Evolutionary conservation across 169 alveolate genomes (phyloP).

Genomic region (Perkinsus olseni): DNA sequence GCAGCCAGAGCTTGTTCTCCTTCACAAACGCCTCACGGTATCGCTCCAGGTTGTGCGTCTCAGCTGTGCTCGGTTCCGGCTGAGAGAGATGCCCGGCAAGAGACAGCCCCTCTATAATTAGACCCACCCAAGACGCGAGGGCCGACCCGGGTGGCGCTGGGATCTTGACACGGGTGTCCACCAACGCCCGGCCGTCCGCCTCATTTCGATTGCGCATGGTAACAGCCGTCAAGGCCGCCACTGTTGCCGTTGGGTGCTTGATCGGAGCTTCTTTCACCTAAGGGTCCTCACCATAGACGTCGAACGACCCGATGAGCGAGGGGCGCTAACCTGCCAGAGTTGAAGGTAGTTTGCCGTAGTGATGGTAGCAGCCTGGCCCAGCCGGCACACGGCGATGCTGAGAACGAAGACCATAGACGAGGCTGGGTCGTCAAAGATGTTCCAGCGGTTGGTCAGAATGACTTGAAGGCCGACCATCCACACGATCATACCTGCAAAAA

Average conservation of each 20-base stretch:
- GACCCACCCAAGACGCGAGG: background rate
- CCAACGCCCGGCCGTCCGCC: background rate
- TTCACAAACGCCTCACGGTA: constrained; percentile 6
- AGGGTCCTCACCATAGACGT: background rate
- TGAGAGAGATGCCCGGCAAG: background rate
- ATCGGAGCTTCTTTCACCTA: background rate
- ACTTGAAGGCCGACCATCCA: constrained; percentile 8
- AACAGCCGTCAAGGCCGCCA: background rate
- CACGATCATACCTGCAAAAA: background rate
- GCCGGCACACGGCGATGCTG: constrained; percentile 21
- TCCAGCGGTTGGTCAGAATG: constrained; percentile 13
- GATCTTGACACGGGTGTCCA: background rate
- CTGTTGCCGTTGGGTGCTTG: background rate
- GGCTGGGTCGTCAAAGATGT: constrained; percentile 26
- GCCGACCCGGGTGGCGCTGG: constrained; percentile 4
- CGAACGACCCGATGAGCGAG: background rate
- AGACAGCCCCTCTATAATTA: no score
- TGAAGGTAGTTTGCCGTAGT: constrained; percentile 7
- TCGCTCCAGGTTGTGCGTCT: background rate
- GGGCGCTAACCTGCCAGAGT: background rate
- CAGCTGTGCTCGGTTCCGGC: background rate
- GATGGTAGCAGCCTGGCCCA: background rate
- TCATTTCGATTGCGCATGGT: background rate
- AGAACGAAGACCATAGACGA: constrained; percentile 17
- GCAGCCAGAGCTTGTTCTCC: constrained; percentile 15